These are phyloP conservation scores for Sporopachydermia lactativora DNA, from an alignment of 805 yeast species.

Conservation along the genomic window DNA sequence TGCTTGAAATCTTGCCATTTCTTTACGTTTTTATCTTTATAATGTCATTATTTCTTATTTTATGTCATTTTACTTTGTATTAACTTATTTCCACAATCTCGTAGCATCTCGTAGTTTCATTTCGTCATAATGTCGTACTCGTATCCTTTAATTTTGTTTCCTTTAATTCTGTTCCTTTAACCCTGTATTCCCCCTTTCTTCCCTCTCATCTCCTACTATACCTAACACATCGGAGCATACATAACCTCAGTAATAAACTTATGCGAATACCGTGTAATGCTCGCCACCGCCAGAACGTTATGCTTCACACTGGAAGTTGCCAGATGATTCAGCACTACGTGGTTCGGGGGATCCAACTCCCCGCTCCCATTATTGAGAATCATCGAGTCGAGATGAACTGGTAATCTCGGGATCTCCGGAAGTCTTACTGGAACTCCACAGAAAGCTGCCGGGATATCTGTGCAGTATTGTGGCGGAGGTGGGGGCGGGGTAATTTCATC, in stretches of 20 bases:
- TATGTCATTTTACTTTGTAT: too few relatives aligned
- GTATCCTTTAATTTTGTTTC: too few relatives aligned
- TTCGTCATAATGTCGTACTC: too few relatives aligned
- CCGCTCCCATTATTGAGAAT: conserved; percentile 55
- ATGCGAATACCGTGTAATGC: conserved; percentile 74
- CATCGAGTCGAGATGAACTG: conserved; percentile 92
- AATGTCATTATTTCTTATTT: too few relatives aligned
- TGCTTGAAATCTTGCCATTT: too few relatives aligned
- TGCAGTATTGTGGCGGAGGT: conserved; percentile 17
- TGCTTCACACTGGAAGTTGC: conserved; percentile 92
- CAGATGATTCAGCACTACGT: conserved; percentile 83
- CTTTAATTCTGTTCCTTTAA: too few relatives aligned
- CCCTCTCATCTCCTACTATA: too few relatives aligned
- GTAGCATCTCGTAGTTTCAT: too few relatives aligned
- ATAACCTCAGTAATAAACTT: conserved; percentile 79
- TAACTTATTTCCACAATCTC: too few relatives aligned
- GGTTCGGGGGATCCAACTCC: conserved; percentile 70
- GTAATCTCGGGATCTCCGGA: conserved; percentile 71
- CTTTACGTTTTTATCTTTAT: too few relatives aligned
- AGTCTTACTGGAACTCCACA: conserved; percentile 25
- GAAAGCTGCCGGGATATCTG: conserved; percentile 27
- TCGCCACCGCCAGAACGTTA: conserved; percentile 85
- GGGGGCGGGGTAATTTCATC: conserved; percentile 4
- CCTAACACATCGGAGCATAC: conserved; percentile 66
- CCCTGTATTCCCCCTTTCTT: too few relatives aligned